Evolutionary conservation across 2,329 filamentous ascomycete species (phyloP).

Genomic region (Neonectria faginata): DNA sequence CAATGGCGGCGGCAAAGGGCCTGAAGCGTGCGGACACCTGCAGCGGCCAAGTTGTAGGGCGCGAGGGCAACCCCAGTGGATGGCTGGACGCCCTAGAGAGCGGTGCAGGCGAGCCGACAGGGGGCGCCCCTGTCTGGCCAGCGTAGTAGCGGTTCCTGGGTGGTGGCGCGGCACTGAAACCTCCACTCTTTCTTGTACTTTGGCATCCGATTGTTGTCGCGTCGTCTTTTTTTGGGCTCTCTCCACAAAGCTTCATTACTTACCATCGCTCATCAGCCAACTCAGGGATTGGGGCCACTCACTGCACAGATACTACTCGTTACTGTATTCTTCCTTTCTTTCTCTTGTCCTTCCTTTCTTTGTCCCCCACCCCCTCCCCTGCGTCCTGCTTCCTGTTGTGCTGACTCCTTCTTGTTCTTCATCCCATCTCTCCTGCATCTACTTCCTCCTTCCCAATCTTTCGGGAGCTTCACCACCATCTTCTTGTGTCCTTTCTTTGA

Average conservation of each 20-base stretch:
- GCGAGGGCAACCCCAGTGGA: not conserved
- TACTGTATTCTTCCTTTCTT: constrained; percentile 21
- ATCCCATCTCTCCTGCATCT: constrained; percentile 21
- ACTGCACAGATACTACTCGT: not conserved
- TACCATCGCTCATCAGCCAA: constrained; percentile 15
- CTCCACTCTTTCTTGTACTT: constrained; percentile 2
- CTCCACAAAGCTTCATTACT: constrained; percentile 21
- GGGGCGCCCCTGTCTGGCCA: not conserved
- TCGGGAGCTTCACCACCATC: constrained; percentile 2
- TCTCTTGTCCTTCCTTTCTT: constrained; percentile 7
- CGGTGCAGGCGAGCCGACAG: not conserved
- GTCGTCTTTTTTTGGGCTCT: constrained; percentile 20
- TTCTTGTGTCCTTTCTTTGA: constrained; percentile 16
- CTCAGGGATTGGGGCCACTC: constrained; percentile 16
- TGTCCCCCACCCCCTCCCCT: constrained; percentile 20
- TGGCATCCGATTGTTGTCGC: constrained; percentile 13
- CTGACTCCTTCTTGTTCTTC: constrained; percentile 29
- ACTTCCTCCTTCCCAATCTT: constrained; percentile 5
- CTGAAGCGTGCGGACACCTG: constrained; percentile 14
- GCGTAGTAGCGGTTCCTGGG: constrained; percentile 8
- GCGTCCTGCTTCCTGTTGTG: constrained; percentile 17
- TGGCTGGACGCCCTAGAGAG: not conserved
- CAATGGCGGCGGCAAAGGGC: constrained; percentile 24
- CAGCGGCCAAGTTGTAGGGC: constrained; percentile 4
- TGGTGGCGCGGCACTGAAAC: constrained; percentile 27